phyloP scores from a whole-genome alignment of 805 yeast genomes.

The Saccharomyces jurei region DNA sequence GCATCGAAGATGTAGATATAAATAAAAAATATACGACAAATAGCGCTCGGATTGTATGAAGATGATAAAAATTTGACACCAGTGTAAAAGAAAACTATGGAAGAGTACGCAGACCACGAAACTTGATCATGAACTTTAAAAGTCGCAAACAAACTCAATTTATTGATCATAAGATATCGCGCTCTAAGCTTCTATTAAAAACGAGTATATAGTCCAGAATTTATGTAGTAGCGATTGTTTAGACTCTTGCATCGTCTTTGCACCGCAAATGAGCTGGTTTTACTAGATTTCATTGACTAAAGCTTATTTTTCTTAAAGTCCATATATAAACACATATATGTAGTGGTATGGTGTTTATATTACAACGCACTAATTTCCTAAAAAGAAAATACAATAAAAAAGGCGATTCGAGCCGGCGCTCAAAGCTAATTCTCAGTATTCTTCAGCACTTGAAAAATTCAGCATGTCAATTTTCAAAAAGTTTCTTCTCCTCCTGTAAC shows the following conservation, averaged over 20 bases:
- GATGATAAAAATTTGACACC: conserved; percentile 25
- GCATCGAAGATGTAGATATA: conserved; percentile 5
- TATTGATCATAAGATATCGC: background rate
- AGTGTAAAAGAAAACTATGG: conserved; percentile 10
- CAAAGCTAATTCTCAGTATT: background rate
- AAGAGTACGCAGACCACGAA: conserved; percentile 19
- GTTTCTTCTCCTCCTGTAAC: background rate
- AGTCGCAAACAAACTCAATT: background rate
- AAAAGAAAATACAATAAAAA: background rate
- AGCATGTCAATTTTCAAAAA: background rate
- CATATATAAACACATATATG: background rate
- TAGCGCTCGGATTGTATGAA: conserved; percentile 26
- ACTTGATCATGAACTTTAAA: conserved; percentile 24
- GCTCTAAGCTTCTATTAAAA: background rate
- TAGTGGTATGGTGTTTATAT: background rate
- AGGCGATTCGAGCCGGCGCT: background rate
- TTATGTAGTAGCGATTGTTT: background rate
- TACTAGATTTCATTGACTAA: background rate
- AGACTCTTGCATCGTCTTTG: background rate
- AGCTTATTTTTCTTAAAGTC: background rate
- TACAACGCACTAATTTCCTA: background rate
- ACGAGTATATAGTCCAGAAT: background rate
- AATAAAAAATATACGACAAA: conserved; percentile 27
- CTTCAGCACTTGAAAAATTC: background rate
- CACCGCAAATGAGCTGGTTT: background rate